A percentile compares a stretch with the other conserved stretches of the same genome.
These are phyloP conservation scores for Boletus coccyginus DNA, from an alignment of 768 basidiomycete genomes.

Conservation along the genomic window DNA sequence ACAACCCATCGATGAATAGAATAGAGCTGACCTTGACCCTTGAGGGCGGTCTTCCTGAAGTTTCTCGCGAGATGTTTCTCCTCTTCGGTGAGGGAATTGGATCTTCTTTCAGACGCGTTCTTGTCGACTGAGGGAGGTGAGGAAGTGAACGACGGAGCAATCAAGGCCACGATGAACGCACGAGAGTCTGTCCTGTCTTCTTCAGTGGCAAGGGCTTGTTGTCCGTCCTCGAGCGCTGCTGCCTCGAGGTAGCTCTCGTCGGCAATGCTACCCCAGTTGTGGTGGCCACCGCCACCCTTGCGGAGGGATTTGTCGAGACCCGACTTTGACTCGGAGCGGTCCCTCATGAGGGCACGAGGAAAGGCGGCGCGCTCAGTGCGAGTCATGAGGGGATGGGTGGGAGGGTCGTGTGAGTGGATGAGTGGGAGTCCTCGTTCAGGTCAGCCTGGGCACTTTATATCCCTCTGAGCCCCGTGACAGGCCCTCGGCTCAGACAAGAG, in stretches of 20 bases:
- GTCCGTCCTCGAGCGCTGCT: conserved; percentile 58
- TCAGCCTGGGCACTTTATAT: conserved; percentile 20
- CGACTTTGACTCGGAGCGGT: conserved; percentile 76
- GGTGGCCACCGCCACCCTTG: conserved; percentile 76
- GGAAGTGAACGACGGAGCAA: conserved; percentile 6
- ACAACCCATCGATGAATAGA: neutral
- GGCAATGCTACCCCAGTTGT: conserved; percentile 81
- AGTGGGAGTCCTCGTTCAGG: neutral
- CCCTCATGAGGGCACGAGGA: conserved; percentile 69
- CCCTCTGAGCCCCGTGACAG: neutral
- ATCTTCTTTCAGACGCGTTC: conserved; percentile 36
- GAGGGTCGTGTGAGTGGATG: neutral
- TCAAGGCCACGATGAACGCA: conserved; percentile 6
- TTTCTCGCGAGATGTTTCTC: conserved; percentile 62
- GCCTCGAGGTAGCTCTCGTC: conserved; percentile 63
- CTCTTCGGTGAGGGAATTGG: conserved; percentile 53
- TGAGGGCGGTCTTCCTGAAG: conserved; percentile 73
- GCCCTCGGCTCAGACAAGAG: neutral
- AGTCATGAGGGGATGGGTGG: conserved; percentile 51
- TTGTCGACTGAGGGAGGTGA: conserved; percentile 16
- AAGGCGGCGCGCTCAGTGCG: conserved; percentile 73
- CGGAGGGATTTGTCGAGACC: conserved; percentile 69
- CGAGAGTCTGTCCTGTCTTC: conserved; percentile 18
- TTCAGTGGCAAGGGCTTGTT: conserved; percentile 41
- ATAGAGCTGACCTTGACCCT: conserved; percentile 45